Evolutionary conservation across 164 flowering plant genomes (phyloP).

Genomic region (Stephania cephalantha): DNA sequence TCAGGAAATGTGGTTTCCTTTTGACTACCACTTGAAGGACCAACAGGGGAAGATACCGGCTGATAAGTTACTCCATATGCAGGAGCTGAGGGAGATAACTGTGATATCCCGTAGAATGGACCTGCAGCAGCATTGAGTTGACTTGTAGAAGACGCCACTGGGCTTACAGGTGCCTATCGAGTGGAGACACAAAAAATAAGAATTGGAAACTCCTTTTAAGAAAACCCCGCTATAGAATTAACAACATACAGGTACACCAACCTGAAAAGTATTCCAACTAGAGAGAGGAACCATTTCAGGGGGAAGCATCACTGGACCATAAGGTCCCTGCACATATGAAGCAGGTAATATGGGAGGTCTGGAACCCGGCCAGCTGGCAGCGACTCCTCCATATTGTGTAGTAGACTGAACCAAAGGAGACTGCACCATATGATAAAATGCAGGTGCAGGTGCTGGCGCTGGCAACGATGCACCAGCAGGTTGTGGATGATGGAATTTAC

Average conservation of each 20-base stretch:
- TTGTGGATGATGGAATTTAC: conserved; percentile 94
- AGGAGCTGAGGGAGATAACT: conserved; percentile 60
- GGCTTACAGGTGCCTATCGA: conserved; percentile 53
- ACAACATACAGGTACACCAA: conserved; percentile 22
- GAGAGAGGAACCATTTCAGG: conserved; percentile 67
- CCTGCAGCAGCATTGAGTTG: conserved; percentile 51
- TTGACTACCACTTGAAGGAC: conserved; percentile 48
- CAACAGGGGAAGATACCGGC: conserved; percentile 34
- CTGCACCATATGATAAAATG: conserved; percentile 52
- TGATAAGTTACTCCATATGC: conserved; percentile 53
- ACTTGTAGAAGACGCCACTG: conserved; percentile 43
- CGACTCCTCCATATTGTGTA: conserved; percentile 56
- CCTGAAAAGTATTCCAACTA: conserved; percentile 70
- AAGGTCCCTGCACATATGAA: conserved; percentile 71
- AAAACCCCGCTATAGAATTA: neutral
- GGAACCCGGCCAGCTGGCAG: conserved; percentile 56
- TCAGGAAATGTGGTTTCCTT: conserved; percentile 73
- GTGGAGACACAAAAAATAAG: conserved; percentile 4
- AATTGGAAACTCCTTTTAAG: neutral
- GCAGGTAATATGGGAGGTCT: conserved; percentile 61
- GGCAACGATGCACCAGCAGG: conserved; percentile 40
- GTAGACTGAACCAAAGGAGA: conserved; percentile 51
- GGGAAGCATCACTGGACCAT: conserved; percentile 58
- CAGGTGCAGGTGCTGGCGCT: conserved; percentile 33
- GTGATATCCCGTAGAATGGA: conserved; percentile 45